Base-by-base conservation (phyloP, 306 rosid genomes). In the Sindora glabra region DNA sequence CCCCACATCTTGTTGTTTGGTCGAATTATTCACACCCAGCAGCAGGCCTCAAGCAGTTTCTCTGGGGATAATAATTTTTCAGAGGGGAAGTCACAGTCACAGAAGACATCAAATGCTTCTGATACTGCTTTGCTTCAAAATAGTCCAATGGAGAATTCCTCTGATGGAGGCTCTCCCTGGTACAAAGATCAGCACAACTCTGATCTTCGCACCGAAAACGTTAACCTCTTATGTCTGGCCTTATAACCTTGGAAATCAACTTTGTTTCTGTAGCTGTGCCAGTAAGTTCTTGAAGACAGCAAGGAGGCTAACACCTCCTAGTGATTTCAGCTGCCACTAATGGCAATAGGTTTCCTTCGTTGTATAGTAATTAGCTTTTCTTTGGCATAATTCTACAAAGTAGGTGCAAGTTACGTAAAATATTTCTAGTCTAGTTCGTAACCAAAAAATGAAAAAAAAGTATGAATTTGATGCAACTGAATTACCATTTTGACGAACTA, bases 1-100 rank as follows among this genome's bases (percentile, higher is more conserved):
- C 90, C 84, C 23, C 85, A 86, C 38, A 84, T 94, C 33, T 50
- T 94, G 32, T 79, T 94, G 73, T 94, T 94, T 56, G 99, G 99
- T 21, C 84, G 86, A 68, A 67, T 84, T 44, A 94, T 94, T 55
- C 75, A 56, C 1, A 75, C 84, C 5, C 85, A 84, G 45, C 83
- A 80, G 59, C 83, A 77, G 53, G 49, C 24, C 30, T 83, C 89
- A 1, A 88, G 77, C 65, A 82, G 74, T 48, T 61, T 49, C 51
- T 77, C 90, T 6, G 66, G 80, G 75, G 25, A 79, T n/a, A n/a
- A 83, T 65, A 79, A 83, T 64, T 74, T 51, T 18, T 83, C 90
- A 5, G 84, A 78, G 13, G 81, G 78, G 40, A 61, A 68, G 46
- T 80, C 69, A 27, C 81, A 68, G 46, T 80, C 69, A 27, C 81